These are phyloP conservation scores for Candida chilensis DNA, from an alignment of 805 yeast genomes.

Conservation along the genomic window DNA sequence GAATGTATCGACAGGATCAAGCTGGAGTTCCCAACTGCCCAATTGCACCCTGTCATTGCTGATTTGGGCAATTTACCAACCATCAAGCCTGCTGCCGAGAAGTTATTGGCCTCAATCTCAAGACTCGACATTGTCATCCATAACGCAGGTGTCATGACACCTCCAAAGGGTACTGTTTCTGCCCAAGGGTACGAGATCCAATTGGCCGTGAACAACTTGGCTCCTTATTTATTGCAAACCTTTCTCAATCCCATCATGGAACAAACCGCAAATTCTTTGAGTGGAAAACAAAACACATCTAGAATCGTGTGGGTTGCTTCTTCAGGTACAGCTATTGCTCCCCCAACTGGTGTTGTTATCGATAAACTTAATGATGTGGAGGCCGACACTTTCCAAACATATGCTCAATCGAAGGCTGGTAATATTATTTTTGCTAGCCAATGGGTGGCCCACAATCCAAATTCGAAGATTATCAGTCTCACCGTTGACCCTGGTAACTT, in stretches of 20 bases:
- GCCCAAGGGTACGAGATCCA: slow-evolving; percentile 23
- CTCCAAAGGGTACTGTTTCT: slow-evolving; percentile 13
- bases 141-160: slow-evolving; percentile 14
- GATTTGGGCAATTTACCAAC: slow-evolving; percentile 33
- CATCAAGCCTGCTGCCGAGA: slow-evolving; percentile 23
- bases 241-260: slow-evolving; percentile 22
- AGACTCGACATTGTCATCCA: slow-evolving; percentile 13
- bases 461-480: slow-evolving; percentile 17
- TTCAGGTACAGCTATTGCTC: slow-evolving; percentile 15
- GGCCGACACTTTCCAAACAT: too few species aligned
- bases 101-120: slow-evolving; percentile 7
- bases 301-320: slow-evolving; percentile 31
- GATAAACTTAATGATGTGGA: slow-evolving; percentile 7
- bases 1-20: slow-evolving; percentile 8
- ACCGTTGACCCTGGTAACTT: slow-evolving; percentile 33
- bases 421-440: slow-evolving; percentile 21
- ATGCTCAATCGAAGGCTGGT: too few species aligned
- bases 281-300: slow-evolving; percentile 9
- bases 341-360: slow-evolving; percentile 18
- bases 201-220: slow-evolving; percentile 24
- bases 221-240: slow-evolving; percentile 25
- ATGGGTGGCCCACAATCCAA: slow-evolving; percentile 21
- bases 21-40: slow-evolving; percentile 5
- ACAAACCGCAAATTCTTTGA: slow-evolving; percentile 12
- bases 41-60: slow-evolving; percentile 11